Conservation (phyloP, 805 yeast genomes). For the Tetrapisispora fleetii region DNA sequence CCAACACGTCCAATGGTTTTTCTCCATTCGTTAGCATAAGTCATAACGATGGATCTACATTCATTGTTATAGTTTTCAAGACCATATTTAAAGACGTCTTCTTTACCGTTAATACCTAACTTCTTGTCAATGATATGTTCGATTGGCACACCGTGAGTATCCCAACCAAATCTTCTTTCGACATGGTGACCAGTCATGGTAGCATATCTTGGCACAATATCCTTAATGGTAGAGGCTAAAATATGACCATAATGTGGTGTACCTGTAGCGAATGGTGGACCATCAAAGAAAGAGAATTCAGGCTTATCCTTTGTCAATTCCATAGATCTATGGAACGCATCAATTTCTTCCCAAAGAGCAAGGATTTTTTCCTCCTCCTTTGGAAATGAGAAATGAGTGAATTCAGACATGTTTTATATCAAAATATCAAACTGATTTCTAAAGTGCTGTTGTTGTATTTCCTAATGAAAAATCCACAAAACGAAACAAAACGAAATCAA, state of each 20-base stretch:
- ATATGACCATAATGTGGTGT: slow-evolving; percentile 99
- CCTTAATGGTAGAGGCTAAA: slow-evolving; percentile 93
- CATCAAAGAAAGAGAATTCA: slow-evolving; percentile 89
- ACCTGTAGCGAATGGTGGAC: slow-evolving; percentile 99
- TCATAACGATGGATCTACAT: slow-evolving; percentile 95
- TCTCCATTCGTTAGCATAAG: slow-evolving; percentile 93
- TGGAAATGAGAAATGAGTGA: slow-evolving; percentile 59
- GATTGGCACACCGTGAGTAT: slow-evolving; percentile 96
- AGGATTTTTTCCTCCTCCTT: slow-evolving; percentile 80
- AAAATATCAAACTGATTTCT: not conserved
- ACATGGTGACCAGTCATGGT: slow-evolving; percentile 95
- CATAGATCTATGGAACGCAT: slow-evolving; percentile 85
- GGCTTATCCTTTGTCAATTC: slow-evolving; percentile 79
- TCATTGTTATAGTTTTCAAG: slow-evolving; percentile 88
- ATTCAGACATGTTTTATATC: slow-evolving; percentile 27
- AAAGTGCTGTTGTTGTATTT: not conserved
- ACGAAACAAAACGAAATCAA: not conserved
- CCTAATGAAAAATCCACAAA: not conserved
- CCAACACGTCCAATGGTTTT: slow-evolving; percentile 88
- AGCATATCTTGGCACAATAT: slow-evolving; percentile 94
- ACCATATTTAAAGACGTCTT: slow-evolving; percentile 90
- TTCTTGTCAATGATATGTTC: slow-evolving; percentile 99
- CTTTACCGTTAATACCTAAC: slow-evolving; percentile 84
- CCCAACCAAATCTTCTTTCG: slow-evolving; percentile 99
- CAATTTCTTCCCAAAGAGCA: slow-evolving; percentile 75